Evolutionary conservation across 495 filamentous ascomycete genomes (phyloP), one percentile per base, ranked within the genome.

Genomic region (Aspergillus saccharolyticus): DNA sequence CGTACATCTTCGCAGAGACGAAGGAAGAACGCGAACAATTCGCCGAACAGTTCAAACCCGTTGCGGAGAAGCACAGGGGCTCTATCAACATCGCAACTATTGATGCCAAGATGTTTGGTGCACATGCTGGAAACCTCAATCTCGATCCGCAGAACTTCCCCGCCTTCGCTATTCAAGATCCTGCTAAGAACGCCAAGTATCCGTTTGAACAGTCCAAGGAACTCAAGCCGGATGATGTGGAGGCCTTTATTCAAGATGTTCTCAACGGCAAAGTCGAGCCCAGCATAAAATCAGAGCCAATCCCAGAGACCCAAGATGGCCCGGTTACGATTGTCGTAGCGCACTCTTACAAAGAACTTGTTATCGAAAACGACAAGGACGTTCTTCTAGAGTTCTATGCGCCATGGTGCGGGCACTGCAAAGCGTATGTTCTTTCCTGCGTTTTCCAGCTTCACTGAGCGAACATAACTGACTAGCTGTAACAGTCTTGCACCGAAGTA

Each of bases 351-450:
- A 82, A 97, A 54, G 86, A 96, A 10, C 72, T 97, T 51, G 93
- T 99, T 67, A 81, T 97, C 30, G 85, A 99, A 65, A 88, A 96
- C 70, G 81, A 88, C 60, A 96, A 97, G 84, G 94, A 99, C 75
- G 94, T 99, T 56, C 85, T 99, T 52, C 75, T 99, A 54, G 94
- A 99, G 78, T 99, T 96, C 78, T 99, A 99, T 76, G 94, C 94
- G 30, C 95, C 95, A 46, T 97, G 94, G 95, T 99, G 95, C 70
- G 94, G 94, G 67, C 94, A 98, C 83, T 98, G 94, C 90, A 98
- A 98, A 81, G 85, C 91, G 75, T 83, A 75, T 69, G 77, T 74
- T 45, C 42, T 16, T 43, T 0, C 12, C 15, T 14, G 14, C 8
- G 21, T 17, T 12, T 44, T 7, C 10, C 44, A 5, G 24, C 12